These are phyloP conservation scores for Macrophomina phaseolina DNA, from an alignment of 2,329 filamentous ascomycete genomes.

Conservation along the genomic window DNA sequence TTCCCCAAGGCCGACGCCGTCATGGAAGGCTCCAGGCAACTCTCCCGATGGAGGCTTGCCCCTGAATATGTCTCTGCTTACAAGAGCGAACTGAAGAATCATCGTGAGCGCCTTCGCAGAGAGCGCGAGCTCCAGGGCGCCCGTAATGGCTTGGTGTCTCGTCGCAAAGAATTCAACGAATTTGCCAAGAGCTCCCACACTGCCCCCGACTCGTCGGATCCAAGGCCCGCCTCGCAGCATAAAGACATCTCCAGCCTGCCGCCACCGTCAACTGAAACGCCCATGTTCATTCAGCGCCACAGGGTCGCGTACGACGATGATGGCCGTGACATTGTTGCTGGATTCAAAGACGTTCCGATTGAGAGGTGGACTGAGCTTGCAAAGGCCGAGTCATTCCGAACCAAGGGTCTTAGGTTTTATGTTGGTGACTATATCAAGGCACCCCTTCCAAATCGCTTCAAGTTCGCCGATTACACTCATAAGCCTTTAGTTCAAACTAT, in stretches of 20 bases:
- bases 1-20: constrained; percentile 9
- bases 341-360: constrained; percentile 2
- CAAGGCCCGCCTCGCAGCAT: neutral
- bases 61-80: neutral
- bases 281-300: constrained; percentile 19
- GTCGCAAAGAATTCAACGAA: constrained; percentile 7
- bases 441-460: constrained; percentile 19
- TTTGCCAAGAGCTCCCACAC: neutral
- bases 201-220: neutral
- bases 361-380: constrained; percentile 16
- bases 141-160: neutral
- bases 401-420: neutral
- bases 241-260: neutral
- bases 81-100: neutral
- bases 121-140: neutral
- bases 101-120: neutral
- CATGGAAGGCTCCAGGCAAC: constrained; percentile 14
- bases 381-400: neutral
- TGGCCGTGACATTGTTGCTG: constrained; percentile 18
- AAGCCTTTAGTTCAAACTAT: constrained; percentile 17
- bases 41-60: constrained; percentile 10
- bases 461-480: constrained; percentile 18
- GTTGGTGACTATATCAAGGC: constrained; percentile 19
- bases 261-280: neutral
- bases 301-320: constrained; percentile 16